These are phyloP conservation scores for Lactarius akahatsu DNA, from an alignment of 768 basidiomycete species.

Conservation along the genomic window DNA sequence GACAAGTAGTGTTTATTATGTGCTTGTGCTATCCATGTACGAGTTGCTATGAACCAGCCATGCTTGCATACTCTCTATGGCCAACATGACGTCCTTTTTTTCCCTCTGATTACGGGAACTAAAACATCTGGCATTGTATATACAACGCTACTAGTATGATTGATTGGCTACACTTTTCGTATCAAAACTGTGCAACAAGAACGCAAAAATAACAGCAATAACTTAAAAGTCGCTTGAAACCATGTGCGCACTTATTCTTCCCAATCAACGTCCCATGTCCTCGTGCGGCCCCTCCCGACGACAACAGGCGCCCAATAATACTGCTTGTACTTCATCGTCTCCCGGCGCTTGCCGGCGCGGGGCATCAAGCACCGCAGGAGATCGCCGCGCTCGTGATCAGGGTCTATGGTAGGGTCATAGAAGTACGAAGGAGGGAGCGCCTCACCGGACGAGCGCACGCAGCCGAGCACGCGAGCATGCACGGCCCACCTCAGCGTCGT, in stretches of 20 bases:
- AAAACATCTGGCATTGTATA: slow-evolving; percentile 16
- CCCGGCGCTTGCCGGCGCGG: slow-evolving; percentile 66
- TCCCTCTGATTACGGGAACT: not conserved
- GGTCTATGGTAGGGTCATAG: slow-evolving; percentile 23
- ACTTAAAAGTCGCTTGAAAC: slow-evolving; percentile 5
- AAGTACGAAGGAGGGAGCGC: slow-evolving; percentile 26
- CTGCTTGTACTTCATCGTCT: slow-evolving; percentile 82
- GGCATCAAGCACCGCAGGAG: slow-evolving; percentile 37
- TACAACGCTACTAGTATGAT: slow-evolving; percentile 17
- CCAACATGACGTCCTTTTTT: slow-evolving; percentile 15
- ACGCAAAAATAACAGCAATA: slow-evolving; percentile 20
- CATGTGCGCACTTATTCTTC: slow-evolving; percentile 20
- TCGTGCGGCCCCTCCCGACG: slow-evolving; percentile 22
- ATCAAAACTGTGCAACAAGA: not conserved
- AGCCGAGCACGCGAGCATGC: slow-evolving; percentile 17
- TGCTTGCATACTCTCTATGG: slow-evolving; percentile 14
- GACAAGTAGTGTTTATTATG: slow-evolving; percentile 18
- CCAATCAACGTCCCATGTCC: slow-evolving; percentile 30
- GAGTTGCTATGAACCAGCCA: slow-evolving; percentile 17
- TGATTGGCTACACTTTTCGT: slow-evolving; percentile 10
- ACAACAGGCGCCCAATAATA: slow-evolving; percentile 74
- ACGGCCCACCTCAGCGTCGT: slow-evolving; percentile 27
- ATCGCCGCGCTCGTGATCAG: slow-evolving; percentile 26
- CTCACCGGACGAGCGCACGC: slow-evolving; percentile 23
- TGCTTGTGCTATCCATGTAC: slow-evolving; percentile 19